phyloP scores from a whole-genome alignment of 2,329 filamentous ascomycete species.

The Calycina herbarum region DNA sequence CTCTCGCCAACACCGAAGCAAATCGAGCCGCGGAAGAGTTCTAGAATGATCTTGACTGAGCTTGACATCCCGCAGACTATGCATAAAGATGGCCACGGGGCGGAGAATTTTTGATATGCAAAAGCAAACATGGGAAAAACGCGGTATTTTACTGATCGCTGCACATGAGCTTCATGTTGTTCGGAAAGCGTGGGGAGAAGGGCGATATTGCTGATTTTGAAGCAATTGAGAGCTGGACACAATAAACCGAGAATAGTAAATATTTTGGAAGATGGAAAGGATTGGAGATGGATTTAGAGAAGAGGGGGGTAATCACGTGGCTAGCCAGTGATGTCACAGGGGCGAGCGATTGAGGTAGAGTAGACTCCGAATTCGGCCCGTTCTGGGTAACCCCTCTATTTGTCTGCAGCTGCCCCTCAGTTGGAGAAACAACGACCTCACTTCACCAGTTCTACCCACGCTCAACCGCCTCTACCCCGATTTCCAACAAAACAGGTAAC shows the following conservation, averaged over 20 bases:
- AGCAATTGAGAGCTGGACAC: background rate
- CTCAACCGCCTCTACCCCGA: background rate
- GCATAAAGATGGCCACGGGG: background rate
- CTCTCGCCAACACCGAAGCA: no score
- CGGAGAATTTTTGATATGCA: background rate
- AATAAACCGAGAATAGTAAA: background rate
- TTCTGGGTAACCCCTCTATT: background rate
- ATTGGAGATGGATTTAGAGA: background rate
- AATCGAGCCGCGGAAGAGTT: no score
- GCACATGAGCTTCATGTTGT: background rate
- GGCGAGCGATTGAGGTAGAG: no score
- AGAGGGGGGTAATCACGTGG: background rate
- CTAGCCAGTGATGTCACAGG: background rate
- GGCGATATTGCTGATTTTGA: background rate
- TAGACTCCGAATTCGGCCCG: slow-evolving; percentile 1
- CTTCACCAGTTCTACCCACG: background rate
- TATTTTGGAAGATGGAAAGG: background rate
- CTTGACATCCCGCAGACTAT: background rate
- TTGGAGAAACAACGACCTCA: background rate
- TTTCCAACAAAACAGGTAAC: background rate
- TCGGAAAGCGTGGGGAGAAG: background rate
- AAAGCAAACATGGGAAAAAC: background rate
- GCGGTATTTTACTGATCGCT: background rate
- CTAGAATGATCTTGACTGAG: background rate
- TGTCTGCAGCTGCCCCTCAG: background rate